Base-by-base conservation (phyloP, 1,284 basidiomycete species). In the Inonotus obliquus region DNA sequence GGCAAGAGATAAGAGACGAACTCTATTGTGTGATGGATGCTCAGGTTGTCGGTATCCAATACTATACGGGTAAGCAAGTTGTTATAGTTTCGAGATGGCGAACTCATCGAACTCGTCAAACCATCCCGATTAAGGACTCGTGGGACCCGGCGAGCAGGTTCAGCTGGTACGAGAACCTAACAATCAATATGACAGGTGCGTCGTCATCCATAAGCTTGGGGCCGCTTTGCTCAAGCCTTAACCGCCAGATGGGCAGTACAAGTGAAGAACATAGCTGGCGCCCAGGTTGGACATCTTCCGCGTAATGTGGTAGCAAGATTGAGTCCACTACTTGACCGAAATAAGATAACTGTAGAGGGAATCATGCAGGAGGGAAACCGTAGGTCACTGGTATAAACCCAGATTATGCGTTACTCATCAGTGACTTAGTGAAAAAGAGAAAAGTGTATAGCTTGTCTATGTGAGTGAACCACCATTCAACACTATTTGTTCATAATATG, bases 271-370 rank as follows among this genome's bases (percentile, higher is more conserved):
- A 92, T 92, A 35, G 76, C 79, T 0, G 76, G 80, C 0, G 74
- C 74, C 14, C 91, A 93, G 78, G 90, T 94, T 4, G 92, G 92
- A 2, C 92, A 94, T 71, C 72, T 94, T 39, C 87, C 90, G 1
- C 79, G 81, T 45, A 72, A 74, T n/a, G 79, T 87, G 9, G 89
- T 84, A 0, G 64, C 72, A 0, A 81, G 81, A 65, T 75, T 94
- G 13, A 81, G 91, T 1, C 85, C 87, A 0, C 76, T 94, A 32
- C 81, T 94, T 63, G 92, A 94, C 71, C 73, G 73, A 38, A 72
- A 72, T 6, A 61, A 80, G 6, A 78, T 94, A 45, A 85, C 79
- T 0, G 83, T 90, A 5, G 92, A 94, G 74, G 92, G 91, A 9
- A 77, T 86, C 11, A 88, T 91, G 70, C 81, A 83, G 25, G 81